These are phyloP conservation scores for Hyphopichia wangnamkhiaoensis DNA, from an alignment of 1,139 yeast species.

Conservation along the genomic window DNA sequence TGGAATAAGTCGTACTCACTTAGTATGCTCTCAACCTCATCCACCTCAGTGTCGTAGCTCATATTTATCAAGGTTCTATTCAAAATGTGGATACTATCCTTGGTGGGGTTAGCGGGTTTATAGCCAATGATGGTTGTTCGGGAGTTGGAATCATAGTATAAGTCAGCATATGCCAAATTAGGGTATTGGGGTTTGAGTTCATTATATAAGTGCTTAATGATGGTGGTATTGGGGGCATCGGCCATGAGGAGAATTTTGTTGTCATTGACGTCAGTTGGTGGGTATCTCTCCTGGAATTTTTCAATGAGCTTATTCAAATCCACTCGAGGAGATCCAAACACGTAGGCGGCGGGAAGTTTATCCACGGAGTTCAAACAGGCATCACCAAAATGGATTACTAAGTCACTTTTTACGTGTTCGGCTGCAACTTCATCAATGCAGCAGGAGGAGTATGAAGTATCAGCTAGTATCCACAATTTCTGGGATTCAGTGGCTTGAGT, in stretches of 20 bases:
- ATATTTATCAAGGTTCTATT: no score
- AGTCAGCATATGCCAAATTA: slow-evolving; percentile 51
- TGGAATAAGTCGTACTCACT: slow-evolving; percentile 61
- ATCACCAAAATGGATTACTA: slow-evolving; percentile 91
- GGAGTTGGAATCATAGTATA: slow-evolving; percentile 32
- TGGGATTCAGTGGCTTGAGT: slow-evolving; percentile 12
- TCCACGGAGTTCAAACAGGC: slow-evolving; percentile 85
- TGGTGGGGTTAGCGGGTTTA: slow-evolving; percentile 15
- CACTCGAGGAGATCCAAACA: slow-evolving; percentile 67
- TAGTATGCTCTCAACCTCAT: slow-evolving; percentile 24
- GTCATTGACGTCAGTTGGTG: slow-evolving; percentile 21
- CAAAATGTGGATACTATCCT: slow-evolving; percentile 12
- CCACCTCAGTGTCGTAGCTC: slow-evolving; percentile 13
- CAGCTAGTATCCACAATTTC: slow-evolving; percentile 78
- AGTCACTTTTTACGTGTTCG: slow-evolving; percentile 83
- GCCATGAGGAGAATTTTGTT: slow-evolving; percentile 62
- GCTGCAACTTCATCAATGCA: slow-evolving; percentile 98
- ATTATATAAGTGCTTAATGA: slow-evolving; percentile 35
- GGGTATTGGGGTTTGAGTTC: slow-evolving; percentile 37
- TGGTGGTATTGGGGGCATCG: slow-evolving; percentile 58
- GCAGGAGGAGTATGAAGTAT: slow-evolving; percentile 92
- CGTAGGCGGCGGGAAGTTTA: slow-evolving; percentile 71
- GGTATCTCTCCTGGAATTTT: slow-evolving; percentile 40
- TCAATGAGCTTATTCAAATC: slow-evolving; percentile 33
- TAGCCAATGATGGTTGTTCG: slow-evolving; percentile 46